Evolutionary conservation across 306 rosid genomes (phyloP).

Genomic region (Prunus salicina): DNA sequence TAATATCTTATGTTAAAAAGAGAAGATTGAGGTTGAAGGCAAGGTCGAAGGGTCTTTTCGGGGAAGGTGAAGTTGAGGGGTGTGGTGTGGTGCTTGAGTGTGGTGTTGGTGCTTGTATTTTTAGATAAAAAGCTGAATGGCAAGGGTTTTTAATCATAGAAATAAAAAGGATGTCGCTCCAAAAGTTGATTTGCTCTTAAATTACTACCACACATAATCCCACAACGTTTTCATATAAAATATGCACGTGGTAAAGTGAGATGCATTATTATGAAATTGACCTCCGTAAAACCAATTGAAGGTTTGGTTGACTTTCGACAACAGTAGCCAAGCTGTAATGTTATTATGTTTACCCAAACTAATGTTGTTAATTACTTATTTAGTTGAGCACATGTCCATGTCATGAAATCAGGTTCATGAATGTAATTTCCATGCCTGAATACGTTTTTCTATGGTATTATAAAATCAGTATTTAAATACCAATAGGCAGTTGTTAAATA

Average conservation of each 20-base stretch:
- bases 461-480: not conserved
- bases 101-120: too few species aligned
- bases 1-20: too few species aligned
- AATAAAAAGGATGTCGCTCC: not conserved
- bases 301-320: not conserved
- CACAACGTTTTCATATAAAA: not conserved
- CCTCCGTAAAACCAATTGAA: not conserved
- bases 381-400: not conserved
- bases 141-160: too few species aligned
- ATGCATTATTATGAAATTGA: not conserved
- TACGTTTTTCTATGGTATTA: too few species aligned
- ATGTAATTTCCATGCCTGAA: not conserved
- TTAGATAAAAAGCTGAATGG: too few species aligned
- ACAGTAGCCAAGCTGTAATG: not conserved
- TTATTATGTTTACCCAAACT: not conserved
- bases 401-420: not conserved
- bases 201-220: not conserved
- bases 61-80: too few species aligned
- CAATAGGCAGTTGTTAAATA: too few species aligned
- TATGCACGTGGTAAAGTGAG: not conserved
- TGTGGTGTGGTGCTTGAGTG: too few species aligned
- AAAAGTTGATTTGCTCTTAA: not conserved
- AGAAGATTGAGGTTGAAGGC: too few species aligned
- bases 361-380: not conserved
- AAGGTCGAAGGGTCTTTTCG: too few species aligned